Conservation (phyloP, 805 yeast species). For the Hanseniaspora hatyaiensis region DNA sequence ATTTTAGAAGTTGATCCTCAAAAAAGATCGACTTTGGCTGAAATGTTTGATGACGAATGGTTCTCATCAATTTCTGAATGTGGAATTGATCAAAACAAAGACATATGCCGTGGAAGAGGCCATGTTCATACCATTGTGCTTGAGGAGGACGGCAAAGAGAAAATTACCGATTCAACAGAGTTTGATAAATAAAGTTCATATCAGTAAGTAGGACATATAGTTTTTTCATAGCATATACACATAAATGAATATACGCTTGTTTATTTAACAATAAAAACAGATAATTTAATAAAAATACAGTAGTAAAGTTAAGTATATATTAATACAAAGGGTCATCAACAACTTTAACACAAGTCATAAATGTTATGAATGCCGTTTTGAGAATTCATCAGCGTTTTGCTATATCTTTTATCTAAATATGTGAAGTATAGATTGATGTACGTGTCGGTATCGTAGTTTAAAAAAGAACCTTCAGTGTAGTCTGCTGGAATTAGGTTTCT, state of each 20-base stretch:
- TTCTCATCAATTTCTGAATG: conserved; percentile 50
- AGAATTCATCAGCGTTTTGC: conserved; percentile 5
- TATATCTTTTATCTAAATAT: conserved; percentile 11
- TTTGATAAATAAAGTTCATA: conserved; percentile 6
- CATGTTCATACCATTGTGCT: conserved; percentile 41
- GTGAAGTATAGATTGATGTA: background rate
- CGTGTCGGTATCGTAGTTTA: background rate
- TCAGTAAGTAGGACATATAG: too few species aligned
- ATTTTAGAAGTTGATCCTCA: conserved; percentile 53
- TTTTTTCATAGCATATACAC: too few species aligned
- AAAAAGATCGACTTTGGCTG: conserved; percentile 54
- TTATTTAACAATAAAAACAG: too few species aligned
- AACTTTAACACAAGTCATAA: conserved; percentile 4
- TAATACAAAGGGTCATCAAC: too few species aligned
- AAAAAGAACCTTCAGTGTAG: background rate
- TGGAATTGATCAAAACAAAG: conserved; percentile 37
- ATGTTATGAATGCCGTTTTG: conserved; percentile 13
- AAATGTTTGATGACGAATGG: conserved; percentile 62
- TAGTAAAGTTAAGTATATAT: too few species aligned
- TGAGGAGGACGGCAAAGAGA: conserved; percentile 33
- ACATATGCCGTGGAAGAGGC: conserved; percentile 35
- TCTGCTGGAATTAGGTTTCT: conserved; percentile 4
- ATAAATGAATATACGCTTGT: too few species aligned
- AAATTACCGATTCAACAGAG: conserved; percentile 12
- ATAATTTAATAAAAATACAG: too few species aligned